Evolutionary conservation across 2,329 filamentous ascomycete species (phyloP), one percentile per base, ranked within the genome.

Genomic region (Scolecobasidium constrictum): DNA sequence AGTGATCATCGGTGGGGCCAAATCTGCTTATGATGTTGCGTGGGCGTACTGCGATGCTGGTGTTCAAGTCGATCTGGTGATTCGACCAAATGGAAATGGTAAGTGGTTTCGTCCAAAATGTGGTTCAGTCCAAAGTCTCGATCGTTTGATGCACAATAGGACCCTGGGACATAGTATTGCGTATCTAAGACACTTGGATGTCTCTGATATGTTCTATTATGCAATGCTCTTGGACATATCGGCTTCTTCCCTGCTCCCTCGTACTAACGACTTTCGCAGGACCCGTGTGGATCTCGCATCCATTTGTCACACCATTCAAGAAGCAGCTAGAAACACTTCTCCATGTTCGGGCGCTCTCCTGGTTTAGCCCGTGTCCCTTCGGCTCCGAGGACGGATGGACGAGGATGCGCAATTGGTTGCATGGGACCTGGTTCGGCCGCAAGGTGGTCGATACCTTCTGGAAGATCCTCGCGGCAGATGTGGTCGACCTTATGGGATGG

Each of bases 321-420:
- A 71, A 70, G 45, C 77, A 75, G 70, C 62, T 85, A 0, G 81
- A 86, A 58, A 76, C 80, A 51, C 68, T 86, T 4, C 70, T 81
- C 3, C 72, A 73, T 22, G 81, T 75, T 0, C 76, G 83, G 0
- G 69, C 83, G 48, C 61, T 87, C 42, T 82, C 77, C 2, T 86
- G 80, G 77, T 77, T 88, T 58, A 79, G 75, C 40, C 83, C 84
- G 0, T 87, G 82, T 54, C 71, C 82, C 12, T 88, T 81, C 78
- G 80, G 78, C 4, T 65, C 68, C 2, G 72, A 69, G 2, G 78
- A 78, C 52, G 80, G 78, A 1, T 81, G 72, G 49, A 62, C 56
- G 46, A 62, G 61, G 9, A 63, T 75, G 2, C 68, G 76, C 3
- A 53, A 58, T 7, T 75, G 81, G 46, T 63, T 78, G 37, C 77